Base-by-base conservation (phyloP, 768 basidiomycete genomes). In the Lactifluus pinguis region DNA sequence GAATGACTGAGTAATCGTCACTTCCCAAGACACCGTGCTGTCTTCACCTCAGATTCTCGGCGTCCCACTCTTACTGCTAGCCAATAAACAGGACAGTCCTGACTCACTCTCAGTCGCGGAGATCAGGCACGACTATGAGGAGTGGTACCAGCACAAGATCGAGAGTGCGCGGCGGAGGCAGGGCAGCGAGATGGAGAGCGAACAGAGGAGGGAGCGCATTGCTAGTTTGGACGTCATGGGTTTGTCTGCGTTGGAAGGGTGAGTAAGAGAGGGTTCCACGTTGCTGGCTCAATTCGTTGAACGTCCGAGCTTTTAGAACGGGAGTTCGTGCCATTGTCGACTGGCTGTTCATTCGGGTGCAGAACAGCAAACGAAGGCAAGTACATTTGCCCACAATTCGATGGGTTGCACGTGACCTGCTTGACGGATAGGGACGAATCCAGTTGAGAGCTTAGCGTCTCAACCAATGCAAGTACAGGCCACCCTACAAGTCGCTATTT, bases 41-140 rank as follows among this genome's bases (percentile, higher is more conserved):
- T 90, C 89, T 15, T 84, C 89, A 1, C 94, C 92, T 0, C 87
- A 92, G 67, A 93, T 95, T 34, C 84, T 98, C 29, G 87, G 87
- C 53, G 82, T 98, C 1, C 97, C 95, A 0, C 79, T 97, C 2
- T 78, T 99, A 6, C 83, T 99, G 10, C 80, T 98, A 17, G 97
- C 95, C 30, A 98, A 98, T 76, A 98, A 99, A 71, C 95, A 98
- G 72, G 97, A 98, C 66, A 83, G 80, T 3, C 85, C 87, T 0
- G 72, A 77, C 17, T 87, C 87, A 65, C 77, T 98, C 36, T 88
- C 91, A 0, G 90, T 94, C 0, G 86, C 92, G 53, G 92, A 98
- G 63, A 94, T 99, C 51, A 76, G 94, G 21, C 87, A 93, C 62
- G 85, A 89, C 71, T 92, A 92, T 62, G 89, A 92, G 71, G 85